Percentiles rank a stretch among this genome's conserved stretches.
Conservation (phyloP, 1,284 basidiomycete genomes). For the Dichomitus squalens region DNA sequence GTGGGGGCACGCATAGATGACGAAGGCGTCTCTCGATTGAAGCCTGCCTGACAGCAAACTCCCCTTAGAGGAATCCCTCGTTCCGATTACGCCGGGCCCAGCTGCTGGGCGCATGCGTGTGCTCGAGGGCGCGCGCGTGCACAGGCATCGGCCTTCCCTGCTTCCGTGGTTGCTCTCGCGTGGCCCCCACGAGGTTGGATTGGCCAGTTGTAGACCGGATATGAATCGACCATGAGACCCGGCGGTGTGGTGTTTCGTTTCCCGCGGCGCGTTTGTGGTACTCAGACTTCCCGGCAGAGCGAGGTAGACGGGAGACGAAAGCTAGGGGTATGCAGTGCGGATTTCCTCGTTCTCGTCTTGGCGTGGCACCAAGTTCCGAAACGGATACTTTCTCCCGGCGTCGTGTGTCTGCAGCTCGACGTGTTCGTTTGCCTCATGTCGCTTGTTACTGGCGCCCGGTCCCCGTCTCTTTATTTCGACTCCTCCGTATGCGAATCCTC, state of each 20-base stretch:
- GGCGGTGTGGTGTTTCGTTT: no score
- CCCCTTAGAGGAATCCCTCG: neutral
- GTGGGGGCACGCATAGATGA: neutral
- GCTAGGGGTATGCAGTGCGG: slow-evolving; percentile 18
- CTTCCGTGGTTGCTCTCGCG: no score
- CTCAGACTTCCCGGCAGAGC: slow-evolving; percentile 7
- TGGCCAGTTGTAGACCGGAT: no score
- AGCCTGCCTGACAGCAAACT: neutral
- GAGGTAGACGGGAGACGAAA: slow-evolving; percentile 9
- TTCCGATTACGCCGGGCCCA: neutral
- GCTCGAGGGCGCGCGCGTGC: neutral
- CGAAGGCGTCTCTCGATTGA: slow-evolving; percentile 1
- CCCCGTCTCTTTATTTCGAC: slow-evolving; percentile 5
- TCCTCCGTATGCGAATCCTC: slow-evolving; percentile 16
- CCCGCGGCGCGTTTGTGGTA: neutral
- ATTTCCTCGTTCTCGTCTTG: slow-evolving; percentile 7
- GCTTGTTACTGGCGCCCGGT: slow-evolving; percentile 1
- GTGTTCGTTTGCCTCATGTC: slow-evolving; percentile 5
- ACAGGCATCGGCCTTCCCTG: neutral
- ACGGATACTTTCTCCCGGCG: slow-evolving; percentile 3
- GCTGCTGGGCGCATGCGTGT: neutral
- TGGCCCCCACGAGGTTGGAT: no score
- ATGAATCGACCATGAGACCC: no score
- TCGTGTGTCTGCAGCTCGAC: neutral
- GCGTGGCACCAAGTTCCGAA: slow-evolving; percentile 20